Evolutionary conservation across 768 basidiomycete genomes (phyloP), one percentile per base, ranked within the genome.

Genomic region (Collybiopsis confluens): DNA sequence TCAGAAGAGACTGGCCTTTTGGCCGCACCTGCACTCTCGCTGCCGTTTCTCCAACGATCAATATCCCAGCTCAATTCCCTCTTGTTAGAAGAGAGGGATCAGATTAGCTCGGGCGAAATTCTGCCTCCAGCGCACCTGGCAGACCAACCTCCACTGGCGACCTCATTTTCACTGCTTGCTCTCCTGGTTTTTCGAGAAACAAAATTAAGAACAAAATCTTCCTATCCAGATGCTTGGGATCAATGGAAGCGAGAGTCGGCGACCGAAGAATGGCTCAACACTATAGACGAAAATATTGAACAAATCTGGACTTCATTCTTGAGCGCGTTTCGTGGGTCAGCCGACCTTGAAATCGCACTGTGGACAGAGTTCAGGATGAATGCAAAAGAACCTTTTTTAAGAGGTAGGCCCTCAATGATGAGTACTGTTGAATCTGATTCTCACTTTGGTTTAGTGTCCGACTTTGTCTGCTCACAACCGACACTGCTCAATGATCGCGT

Each of bases 281-380:
- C 65, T 5, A 57, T 77, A 2, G 73, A 79, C 40, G 58, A 60
- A 8, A 65, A 65, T 30, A 60, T 76, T 18, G 38, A 59, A 3
- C 59, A 60, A 7, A 51, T 74, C 2, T 82, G 80, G 80, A 58
- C 61, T 4, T 53, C 62, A 15, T 83, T 78, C 59, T 64, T 83
- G 9, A 57, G 64, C 15, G 70, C 68, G 18, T 70, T 72, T 48
- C 72, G 73, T 16, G 68, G 64, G 21, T 56, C 68, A 8, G 61
- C 59, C 21, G 76, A 82, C 50, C 67, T 84, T 16, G 71, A 80
- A 46, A 68, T 70, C 4, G 67, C 76, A 13, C 62, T 85, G 24
- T 84, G 82, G 82, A 66, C 68, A 4, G 54, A 62, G 9, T 81
- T 80, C 54, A 68, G 68, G 2, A 52, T 70, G 24, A 64, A 69